Conservation (phyloP, 202 grass and related monocot genomes). For the Elaeis oleifera region DNA sequence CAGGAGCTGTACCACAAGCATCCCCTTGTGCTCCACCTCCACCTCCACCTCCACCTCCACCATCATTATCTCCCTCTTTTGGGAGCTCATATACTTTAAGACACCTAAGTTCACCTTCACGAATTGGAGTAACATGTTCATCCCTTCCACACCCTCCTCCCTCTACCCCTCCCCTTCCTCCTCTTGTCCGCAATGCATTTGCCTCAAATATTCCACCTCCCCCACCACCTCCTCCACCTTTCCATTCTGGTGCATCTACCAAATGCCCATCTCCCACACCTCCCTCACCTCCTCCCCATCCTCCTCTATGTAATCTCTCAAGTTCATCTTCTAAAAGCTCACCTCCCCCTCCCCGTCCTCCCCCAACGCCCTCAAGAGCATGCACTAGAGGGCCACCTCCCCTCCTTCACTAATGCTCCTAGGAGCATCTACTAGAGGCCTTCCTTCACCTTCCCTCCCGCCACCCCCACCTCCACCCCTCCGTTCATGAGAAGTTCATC, state of each 20-base stretch:
- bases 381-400: background rate
- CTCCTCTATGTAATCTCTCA: background rate
- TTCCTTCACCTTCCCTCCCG: background rate
- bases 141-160: too few relatives aligned
- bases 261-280: too few relatives aligned
- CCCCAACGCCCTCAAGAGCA: background rate
- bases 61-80: constrained; percentile 13
- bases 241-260: too few relatives aligned
- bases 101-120: too few relatives aligned
- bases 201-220: too few relatives aligned
- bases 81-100: background rate
- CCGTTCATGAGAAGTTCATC: background rate
- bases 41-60: background rate
- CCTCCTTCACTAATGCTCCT: background rate
- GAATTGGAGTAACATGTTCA: too few relatives aligned
- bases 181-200: too few relatives aligned
- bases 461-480: background rate
- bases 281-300: background rate
- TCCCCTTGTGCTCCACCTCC: constrained; percentile 20
- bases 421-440: too few relatives aligned
- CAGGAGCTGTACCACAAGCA: background rate
- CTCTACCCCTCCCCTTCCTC: too few relatives aligned
- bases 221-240: too few relatives aligned
- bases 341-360: background rate
- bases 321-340: background rate